These are phyloP conservation scores for Rugosomyces carneus DNA, from an alignment of 1,284 basidiomycete species.

Conservation along the genomic window DNA sequence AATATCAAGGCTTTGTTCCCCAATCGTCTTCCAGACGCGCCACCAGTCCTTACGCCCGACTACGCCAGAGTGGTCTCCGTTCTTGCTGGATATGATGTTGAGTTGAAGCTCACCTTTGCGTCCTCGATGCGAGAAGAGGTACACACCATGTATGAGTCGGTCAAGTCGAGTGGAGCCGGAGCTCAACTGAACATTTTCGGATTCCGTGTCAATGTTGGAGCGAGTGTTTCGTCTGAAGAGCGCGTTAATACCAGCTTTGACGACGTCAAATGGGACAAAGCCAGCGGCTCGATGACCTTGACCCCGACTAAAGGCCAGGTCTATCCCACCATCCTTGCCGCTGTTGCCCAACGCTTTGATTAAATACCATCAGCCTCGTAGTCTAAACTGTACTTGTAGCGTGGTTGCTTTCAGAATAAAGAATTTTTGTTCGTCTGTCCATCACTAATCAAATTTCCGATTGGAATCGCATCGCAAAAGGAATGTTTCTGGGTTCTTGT, in stretches of 20 bases:
- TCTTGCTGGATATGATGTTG: background rate
- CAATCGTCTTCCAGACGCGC: too few species aligned
- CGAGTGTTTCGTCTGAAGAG: background rate
- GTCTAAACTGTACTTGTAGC: too few species aligned
- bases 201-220: background rate
- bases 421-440: too few species aligned
- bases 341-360: slow-evolving; percentile 1
- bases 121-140: background rate
- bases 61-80: too few species aligned
- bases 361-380: background rate
- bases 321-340: background rate
- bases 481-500: too few species aligned
- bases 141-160: too few species aligned
- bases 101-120: background rate
- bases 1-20: too few species aligned
- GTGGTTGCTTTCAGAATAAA: too few species aligned
- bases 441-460: too few species aligned
- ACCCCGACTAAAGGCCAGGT: slow-evolving; percentile 1
- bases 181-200: background rate
- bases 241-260: background rate
- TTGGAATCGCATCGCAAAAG: too few species aligned
- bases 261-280: background rate
- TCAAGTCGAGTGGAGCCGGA: background rate
- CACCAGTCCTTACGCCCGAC: too few species aligned
- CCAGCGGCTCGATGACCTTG: background rate